These are phyloP conservation scores for Lepiota brunneoincarnata DNA, from an alignment of 768 basidiomycete genomes.

Conservation along the genomic window DNA sequence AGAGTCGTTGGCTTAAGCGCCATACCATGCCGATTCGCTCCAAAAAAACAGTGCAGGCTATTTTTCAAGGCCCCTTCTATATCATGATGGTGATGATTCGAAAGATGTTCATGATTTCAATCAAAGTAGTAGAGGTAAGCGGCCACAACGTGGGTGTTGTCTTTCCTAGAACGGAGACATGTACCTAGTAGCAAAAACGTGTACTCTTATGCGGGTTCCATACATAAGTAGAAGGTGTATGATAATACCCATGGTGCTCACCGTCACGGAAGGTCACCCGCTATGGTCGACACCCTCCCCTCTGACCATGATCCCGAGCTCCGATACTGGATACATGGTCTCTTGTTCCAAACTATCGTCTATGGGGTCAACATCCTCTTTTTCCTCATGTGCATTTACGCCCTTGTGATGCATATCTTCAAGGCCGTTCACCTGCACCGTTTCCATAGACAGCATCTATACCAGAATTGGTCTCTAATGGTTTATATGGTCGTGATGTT, in stretches of 20 bases:
- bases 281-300: not conserved
- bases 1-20: too few species aligned
- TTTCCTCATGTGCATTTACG: slow-evolving; percentile 5
- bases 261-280: not conserved
- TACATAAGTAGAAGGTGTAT: not conserved
- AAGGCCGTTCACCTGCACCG: not conserved
- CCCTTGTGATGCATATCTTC: slow-evolving; percentile 6
- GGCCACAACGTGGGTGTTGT: not conserved
- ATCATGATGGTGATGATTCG: not conserved
- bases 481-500: slow-evolving; percentile 5
- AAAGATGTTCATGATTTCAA: not conserved
- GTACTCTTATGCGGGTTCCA: too few species aligned
- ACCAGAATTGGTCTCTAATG: slow-evolving; percentile 4
- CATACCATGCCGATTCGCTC: too few species aligned
- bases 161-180: not conserved
- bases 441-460: slow-evolving; percentile 5
- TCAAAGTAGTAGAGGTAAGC: not conserved
- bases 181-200: not conserved
- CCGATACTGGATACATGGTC: slow-evolving; percentile 8
- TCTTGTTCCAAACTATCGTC: slow-evolving; percentile 3
- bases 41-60: not conserved
- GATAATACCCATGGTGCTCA: not conserved
- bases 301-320: not conserved
- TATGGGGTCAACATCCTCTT: slow-evolving; percentile 7
- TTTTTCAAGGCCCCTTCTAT: not conserved